Conservation (phyloP, 495 filamentous ascomycete species). For the Xylaria palmicola region DNA sequence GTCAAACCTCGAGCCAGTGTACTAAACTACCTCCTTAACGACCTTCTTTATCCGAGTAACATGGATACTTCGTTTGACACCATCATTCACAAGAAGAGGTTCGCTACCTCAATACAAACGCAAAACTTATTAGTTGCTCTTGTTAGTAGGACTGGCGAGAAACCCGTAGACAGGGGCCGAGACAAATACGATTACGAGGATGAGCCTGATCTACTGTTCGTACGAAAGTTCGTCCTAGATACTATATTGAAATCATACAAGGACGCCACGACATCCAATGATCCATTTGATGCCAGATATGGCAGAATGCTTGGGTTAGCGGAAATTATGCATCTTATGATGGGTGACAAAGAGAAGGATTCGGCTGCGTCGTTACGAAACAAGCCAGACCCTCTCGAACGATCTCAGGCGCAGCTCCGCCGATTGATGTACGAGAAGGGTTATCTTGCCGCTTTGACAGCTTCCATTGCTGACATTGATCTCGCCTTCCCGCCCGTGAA, state of each 20-base stretch:
- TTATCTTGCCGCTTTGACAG: slow-evolving; percentile 81
- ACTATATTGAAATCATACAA: slow-evolving; percentile 90
- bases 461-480: slow-evolving; percentile 94
- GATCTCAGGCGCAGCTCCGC: slow-evolving; percentile 71
- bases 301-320: slow-evolving; percentile 78
- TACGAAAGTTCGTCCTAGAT: slow-evolving; percentile 91
- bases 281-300: slow-evolving; percentile 84
- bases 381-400: slow-evolving; percentile 28
- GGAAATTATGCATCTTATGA: slow-evolving; percentile 90
- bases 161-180: slow-evolving; percentile 46
- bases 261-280: slow-evolving; percentile 75
- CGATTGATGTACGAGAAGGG: slow-evolving; percentile 98
- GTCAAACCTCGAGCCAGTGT: slow-evolving; percentile 92
- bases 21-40: slow-evolving; percentile 88
- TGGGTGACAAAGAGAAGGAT: slow-evolving; percentile 70
- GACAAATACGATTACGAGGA: slow-evolving; percentile 66
- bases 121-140: slow-evolving; percentile 81
- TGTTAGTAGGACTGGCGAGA: slow-evolving; percentile 83
- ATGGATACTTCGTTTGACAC: slow-evolving; percentile 69
- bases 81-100: slow-evolving; percentile 75
- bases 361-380: slow-evolving; percentile 28
- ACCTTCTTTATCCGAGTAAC: slow-evolving; percentile 75
- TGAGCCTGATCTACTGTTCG: slow-evolving; percentile 84
- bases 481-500: slow-evolving; percentile 91
- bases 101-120: slow-evolving; percentile 78